Conservation (phyloP, 345 rosid genomes). For the Pistacia atlantica region DNA sequence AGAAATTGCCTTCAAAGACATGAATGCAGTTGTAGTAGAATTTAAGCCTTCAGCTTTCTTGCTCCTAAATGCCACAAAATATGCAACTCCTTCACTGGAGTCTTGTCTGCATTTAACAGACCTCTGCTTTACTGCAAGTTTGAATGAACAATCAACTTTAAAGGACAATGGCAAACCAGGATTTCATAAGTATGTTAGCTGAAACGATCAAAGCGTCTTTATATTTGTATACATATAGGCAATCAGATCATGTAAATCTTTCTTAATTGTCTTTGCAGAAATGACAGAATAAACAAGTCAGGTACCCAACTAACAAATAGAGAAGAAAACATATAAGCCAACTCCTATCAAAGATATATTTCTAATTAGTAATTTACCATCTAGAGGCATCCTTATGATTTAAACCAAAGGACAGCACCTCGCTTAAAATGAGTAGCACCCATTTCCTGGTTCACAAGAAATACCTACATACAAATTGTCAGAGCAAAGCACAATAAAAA, state of each 20-base stretch:
- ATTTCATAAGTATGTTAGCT: background rate
- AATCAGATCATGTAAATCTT: conserved; percentile 12
- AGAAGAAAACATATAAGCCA: conserved; percentile 9
- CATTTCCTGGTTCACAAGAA: conserved; percentile 33
- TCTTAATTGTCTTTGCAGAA: background rate
- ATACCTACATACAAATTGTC: conserved; percentile 28
- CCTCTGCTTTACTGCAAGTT: conserved; percentile 58
- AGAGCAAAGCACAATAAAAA: conserved; percentile 23
- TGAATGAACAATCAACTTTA: conserved; percentile 22
- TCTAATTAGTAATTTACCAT: conserved; percentile 38
- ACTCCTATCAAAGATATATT: conserved; percentile 22
- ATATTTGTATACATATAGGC: background rate
- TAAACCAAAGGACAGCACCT: conserved; percentile 40
- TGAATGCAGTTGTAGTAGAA: conserved; percentile 26
- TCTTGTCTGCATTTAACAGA: conserved; percentile 51
- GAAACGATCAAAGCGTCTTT: background rate
- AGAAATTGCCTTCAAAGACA: conserved; percentile 51
- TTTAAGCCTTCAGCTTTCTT: conserved; percentile 32
- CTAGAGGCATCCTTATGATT: conserved; percentile 32
- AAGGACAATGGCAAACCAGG: conserved; percentile 11
- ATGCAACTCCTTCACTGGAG: conserved; percentile 41
- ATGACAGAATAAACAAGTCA: background rate
- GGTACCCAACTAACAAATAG: background rate
- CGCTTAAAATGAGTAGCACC: conserved; percentile 29
- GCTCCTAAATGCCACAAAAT: conserved; percentile 48